Evolutionary conservation across 495 filamentous ascomycete species (phyloP).

Genomic region (Pseudomonodictys pantanalensis): DNA sequence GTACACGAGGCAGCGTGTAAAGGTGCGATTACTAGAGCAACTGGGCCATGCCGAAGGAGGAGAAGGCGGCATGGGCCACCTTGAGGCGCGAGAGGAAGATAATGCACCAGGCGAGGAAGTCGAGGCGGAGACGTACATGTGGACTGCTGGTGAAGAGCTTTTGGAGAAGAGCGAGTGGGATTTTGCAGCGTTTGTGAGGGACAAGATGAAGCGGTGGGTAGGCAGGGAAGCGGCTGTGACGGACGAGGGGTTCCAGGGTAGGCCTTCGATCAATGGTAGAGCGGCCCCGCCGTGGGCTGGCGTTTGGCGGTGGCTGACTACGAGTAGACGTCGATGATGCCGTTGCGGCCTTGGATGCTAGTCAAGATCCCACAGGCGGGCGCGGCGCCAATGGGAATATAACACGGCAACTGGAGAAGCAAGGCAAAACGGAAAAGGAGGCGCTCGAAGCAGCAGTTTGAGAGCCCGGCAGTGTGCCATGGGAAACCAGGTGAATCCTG

Average conservation of each 20-base stretch:
- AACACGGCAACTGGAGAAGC: slow-evolving; percentile 33
- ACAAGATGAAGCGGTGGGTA: slow-evolving; percentile 39
- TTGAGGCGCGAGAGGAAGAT: slow-evolving; percentile 39
- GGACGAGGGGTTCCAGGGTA: slow-evolving; percentile 37
- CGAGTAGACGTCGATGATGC: slow-evolving; percentile 41
- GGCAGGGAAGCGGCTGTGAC: slow-evolving; percentile 39
- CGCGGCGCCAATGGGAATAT: slow-evolving; percentile 40
- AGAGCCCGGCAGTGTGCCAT: neutral
- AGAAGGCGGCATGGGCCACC: slow-evolving; percentile 47
- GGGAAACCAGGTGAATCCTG: neutral
- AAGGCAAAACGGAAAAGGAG: slow-evolving; percentile 30
- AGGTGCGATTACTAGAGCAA: slow-evolving; percentile 38
- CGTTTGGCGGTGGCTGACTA: slow-evolving; percentile 18
- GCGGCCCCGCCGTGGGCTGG: neutral
- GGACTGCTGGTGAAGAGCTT: slow-evolving; percentile 43
- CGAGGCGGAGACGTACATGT: slow-evolving; percentile 77
- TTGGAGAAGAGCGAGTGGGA: slow-evolving; percentile 80
- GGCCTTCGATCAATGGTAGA: slow-evolving; percentile 26
- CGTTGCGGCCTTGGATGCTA: slow-evolving; percentile 28
- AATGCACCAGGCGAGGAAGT: slow-evolving; percentile 55
- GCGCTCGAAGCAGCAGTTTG: slow-evolving; percentile 41
- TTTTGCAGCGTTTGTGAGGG: slow-evolving; percentile 49
- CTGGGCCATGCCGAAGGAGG: slow-evolving; percentile 38
- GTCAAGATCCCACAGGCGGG: slow-evolving; percentile 43
- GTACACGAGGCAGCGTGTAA: slow-evolving; percentile 64